Percentiles rank a stretch among this genome's conserved stretches.
Conservation (phyloP, 2,329 filamentous ascomycete genomes). For the Geoglossum cookeanum region DNA sequence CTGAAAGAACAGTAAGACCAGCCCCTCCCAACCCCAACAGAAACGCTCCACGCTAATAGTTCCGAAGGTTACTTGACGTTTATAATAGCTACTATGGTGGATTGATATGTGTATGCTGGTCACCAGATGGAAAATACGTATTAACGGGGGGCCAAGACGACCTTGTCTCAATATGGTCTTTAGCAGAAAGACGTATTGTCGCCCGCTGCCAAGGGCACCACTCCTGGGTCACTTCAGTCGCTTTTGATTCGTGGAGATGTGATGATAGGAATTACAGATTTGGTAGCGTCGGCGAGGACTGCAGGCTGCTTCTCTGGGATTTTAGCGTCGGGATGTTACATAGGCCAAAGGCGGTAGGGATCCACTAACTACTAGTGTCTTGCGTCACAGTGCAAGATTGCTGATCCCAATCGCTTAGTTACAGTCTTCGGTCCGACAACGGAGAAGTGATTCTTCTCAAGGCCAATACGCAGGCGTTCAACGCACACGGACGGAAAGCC, state of each 20-base stretch:
- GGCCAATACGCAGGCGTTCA: conserved; percentile 30
- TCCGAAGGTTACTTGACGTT: conserved; percentile 54
- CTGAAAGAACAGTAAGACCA: conserved; percentile 59
- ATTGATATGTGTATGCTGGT: conserved; percentile 88
- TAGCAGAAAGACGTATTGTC: conserved; percentile 65
- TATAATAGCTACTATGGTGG: conserved; percentile 89
- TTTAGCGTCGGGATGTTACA: conserved; percentile 95
- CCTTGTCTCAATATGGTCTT: conserved; percentile 85
- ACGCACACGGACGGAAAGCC: conserved; percentile 38
- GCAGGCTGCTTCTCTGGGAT: conserved; percentile 82
- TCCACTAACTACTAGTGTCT: conserved; percentile 11
- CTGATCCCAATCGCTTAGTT: not conserved
- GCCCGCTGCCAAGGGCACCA: conserved; percentile 89
- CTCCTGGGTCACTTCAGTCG: conserved; percentile 84
- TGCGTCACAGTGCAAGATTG: not conserved
- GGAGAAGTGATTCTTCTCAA: conserved; percentile 31
- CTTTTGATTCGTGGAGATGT: conserved; percentile 93
- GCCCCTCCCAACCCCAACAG: not conserved
- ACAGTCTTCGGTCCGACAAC: conserved; percentile 36
- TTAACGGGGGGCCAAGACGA: conserved; percentile 93
- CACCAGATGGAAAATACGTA: conserved; percentile 88
- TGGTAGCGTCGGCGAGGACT: conserved; percentile 88
- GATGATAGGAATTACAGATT: conserved; percentile 92
- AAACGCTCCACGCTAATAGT: conserved; percentile 5
- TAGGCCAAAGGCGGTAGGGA: conserved; percentile 61